Evolutionary conservation across 2,329 filamentous ascomycete species (phyloP).

Genomic region (Emmonsiellopsis sp.): DNA sequence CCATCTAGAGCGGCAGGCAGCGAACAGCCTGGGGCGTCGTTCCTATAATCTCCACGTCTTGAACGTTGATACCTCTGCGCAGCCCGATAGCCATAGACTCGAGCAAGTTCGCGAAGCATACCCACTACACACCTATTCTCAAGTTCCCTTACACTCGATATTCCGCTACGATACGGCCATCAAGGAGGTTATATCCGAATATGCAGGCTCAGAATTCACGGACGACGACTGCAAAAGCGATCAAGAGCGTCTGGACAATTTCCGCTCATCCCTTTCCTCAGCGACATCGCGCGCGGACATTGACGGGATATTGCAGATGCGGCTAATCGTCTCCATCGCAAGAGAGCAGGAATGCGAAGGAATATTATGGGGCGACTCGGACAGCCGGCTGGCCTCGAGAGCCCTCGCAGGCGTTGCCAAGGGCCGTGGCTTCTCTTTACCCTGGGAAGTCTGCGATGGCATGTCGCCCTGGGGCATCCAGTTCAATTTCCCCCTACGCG

Average conservation of each 20-base stretch:
- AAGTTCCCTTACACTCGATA: conserved; percentile 55
- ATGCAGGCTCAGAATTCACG: conserved; percentile 18
- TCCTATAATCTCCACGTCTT: conserved; percentile 54
- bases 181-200: conserved; percentile 23
- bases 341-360: conserved; percentile 53
- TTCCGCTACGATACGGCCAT: conserved; percentile 37
- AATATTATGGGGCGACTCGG: conserved; percentile 76
- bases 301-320: conserved; percentile 58
- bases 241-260: conserved; percentile 41
- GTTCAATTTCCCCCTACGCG: conserved; percentile 74
- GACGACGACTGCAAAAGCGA: conserved; percentile 24
- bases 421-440: conserved; percentile 74
- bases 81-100: conserved; percentile 24
- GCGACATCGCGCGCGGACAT: conserved; percentile 70
- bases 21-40: conserved; percentile 51
- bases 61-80: conserved; percentile 24
- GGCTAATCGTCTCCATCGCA: conserved; percentile 61
- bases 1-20: conserved; percentile 57
- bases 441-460: conserved; percentile 75
- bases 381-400: conserved; percentile 77
- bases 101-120: conserved; percentile 49
- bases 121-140: conserved; percentile 56
- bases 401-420: conserved; percentile 84
- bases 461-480: conserved; percentile 46
- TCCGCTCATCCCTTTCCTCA: conserved; percentile 58